These are phyloP conservation scores for Rhododendron ovatum DNA, from an alignment of 148 eudicot species.

Conservation along the genomic window DNA sequence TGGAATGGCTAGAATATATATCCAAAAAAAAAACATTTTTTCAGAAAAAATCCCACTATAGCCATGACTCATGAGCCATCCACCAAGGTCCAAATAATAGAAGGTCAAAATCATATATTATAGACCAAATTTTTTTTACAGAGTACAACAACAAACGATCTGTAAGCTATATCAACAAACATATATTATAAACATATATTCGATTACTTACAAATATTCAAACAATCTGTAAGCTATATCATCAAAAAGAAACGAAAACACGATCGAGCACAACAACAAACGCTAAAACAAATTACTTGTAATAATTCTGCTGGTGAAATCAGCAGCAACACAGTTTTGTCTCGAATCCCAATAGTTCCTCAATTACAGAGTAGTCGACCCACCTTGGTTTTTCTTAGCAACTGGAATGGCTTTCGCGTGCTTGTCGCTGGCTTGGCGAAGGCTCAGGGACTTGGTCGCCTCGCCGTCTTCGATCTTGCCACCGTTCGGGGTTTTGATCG, in stretches of 20 bases:
- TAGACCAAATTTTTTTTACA: background rate
- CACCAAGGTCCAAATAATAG: background rate
- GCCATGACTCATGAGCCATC: background rate
- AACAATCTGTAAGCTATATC: no score
- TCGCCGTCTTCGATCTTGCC: background rate
- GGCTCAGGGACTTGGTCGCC: background rate
- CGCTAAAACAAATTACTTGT: background rate
- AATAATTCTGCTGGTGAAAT: background rate
- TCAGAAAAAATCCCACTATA: no score
- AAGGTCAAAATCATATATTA: no score
- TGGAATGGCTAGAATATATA: no score
- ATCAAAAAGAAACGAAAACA: no score
- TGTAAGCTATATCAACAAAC: no score
- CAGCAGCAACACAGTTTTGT: background rate
- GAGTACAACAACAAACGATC: no score
- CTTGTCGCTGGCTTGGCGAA: background rate
- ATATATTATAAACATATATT: no score
- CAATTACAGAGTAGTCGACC: background rate
- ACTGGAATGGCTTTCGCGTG: background rate
- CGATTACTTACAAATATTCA: no score
- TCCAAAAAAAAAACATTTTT: no score
- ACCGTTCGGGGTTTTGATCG: background rate
- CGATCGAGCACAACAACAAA: background rate
- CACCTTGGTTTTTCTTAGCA: background rate
- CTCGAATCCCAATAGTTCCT: background rate